Base-by-base conservation (phyloP, 768 basidiomycete species). In the Auricularia auricula-judae region DNA sequence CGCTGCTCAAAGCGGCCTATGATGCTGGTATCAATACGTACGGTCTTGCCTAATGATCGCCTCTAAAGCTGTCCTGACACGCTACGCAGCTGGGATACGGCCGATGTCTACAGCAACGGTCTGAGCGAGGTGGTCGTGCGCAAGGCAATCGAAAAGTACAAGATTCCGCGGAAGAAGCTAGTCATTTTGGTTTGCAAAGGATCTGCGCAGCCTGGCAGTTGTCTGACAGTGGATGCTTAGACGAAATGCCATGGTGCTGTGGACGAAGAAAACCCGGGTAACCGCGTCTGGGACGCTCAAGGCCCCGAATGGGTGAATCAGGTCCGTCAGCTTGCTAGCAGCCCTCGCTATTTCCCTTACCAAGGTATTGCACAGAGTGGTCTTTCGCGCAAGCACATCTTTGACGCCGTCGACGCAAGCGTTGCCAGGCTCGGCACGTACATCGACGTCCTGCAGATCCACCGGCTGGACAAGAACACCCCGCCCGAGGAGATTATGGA, bases 1-100 rank as follows among this genome's bases (percentile, higher is more conserved):
- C 83, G 62, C 78, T 83, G 63, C 75, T 84, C 39, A 79, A 80
- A 68, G 72, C 74, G 3, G 84, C 83, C 62, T 83, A 72, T 65
- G 78, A 71, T 18, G 63, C 68, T 36, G 72, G 72, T 4, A 71
- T 73, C 67, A 70, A 66, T 43, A 59, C 56, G 56, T 59, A 14
- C 56, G 29, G 18, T 2, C 34, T 33, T 29, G 14, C 33, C 23
- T 7, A 35, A 34, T 34, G 56, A 18, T 21, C 29, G 14, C 0
- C 11, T 4, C 18, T 23, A 34, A 29, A n/a, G 23, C 7, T 33
- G 11, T 12, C 7, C 56, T 59, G 23, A 59, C n/a, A 84, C 85
- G 18, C 82, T 86, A 64, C 80, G 84, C 65, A 79, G 84, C 0
- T 87, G 56, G 56, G 56, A 59, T 35, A 59, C 56, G 8, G 56